Conservation (phyloP, 768 basidiomycete genomes). For the Hemileccinum impolitum region DNA sequence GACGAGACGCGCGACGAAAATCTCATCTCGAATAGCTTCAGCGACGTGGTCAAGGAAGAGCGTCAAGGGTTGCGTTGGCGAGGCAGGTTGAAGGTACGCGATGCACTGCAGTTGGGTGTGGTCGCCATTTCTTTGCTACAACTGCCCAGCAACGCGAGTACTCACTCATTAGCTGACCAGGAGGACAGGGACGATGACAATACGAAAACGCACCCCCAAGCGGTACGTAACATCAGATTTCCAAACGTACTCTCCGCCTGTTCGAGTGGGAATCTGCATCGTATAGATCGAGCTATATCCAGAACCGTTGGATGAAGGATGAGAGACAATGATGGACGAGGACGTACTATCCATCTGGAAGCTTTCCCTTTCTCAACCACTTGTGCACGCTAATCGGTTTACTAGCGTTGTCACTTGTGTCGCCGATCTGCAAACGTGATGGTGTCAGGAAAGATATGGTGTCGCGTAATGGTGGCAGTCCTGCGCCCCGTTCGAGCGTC, state of each 20-base stretch:
- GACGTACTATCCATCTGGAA: constrained; percentile 14
- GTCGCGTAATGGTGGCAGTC: constrained; percentile 5
- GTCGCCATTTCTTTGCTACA: constrained; percentile 6
- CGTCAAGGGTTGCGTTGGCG: constrained; percentile 4
- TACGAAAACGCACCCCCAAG: constrained; percentile 7
- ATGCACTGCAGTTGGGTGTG: constrained; percentile 1
- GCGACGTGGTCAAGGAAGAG: constrained; percentile 8
- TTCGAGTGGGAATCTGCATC: constrained; percentile 6
- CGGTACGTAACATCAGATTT: constrained; percentile 12
- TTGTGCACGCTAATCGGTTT: constrained; percentile 9
- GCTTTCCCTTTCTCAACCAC: constrained; percentile 11
- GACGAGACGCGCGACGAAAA: constrained; percentile 12
- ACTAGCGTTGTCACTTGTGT: neutral
- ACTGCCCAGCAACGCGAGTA: neutral
- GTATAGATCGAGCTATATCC: constrained; percentile 4
- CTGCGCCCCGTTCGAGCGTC: constrained; percentile 5
- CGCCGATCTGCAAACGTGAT: constrained; percentile 8
- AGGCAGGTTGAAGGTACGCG: constrained; percentile 7
- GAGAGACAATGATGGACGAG: neutral
- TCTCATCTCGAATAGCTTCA: constrained; percentile 11
- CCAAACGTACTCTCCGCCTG: constrained; percentile 1
- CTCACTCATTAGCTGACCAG: neutral
- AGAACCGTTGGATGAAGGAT: too few species aligned
- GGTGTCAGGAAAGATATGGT: constrained; percentile 12
- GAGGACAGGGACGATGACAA: too few species aligned